A percentile compares a stretch with the other conserved stretches of the same genome.
These are phyloP conservation scores for Larix kaempferi DNA, from an alignment of 75 land plant species.

Conservation along the genomic window DNA sequence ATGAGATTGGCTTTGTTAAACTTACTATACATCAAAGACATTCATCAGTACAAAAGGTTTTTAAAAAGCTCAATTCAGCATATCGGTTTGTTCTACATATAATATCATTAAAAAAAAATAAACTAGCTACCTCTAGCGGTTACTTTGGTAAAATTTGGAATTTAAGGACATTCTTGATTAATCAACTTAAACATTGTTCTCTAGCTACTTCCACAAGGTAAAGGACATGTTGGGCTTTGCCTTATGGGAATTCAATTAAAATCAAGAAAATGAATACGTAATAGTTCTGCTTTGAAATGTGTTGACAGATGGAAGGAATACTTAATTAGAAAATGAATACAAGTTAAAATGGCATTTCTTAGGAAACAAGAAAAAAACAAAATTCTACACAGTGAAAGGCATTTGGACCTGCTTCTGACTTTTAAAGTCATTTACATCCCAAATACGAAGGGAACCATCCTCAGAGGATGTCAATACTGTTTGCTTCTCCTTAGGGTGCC, in stretches of 20 bases:
- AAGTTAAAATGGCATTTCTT: no score
- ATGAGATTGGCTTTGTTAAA: background rate
- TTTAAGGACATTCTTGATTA: background rate
- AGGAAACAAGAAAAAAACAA: background rate
- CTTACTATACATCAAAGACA: background rate
- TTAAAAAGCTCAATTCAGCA: background rate
- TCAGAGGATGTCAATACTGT: slow-evolving; percentile 95
- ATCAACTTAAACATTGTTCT: background rate
- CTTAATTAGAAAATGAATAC: no score
- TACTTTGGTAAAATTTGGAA: background rate
- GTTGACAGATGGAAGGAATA: no score
- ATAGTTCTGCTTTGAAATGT: no score
- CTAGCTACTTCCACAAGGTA: background rate
- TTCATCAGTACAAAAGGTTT: background rate
- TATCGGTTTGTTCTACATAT: background rate
- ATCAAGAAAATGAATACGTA: background rate
- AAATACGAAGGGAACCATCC: slow-evolving; percentile 96
- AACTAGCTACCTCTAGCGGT: background rate
- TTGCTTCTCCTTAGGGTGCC: slow-evolving; percentile 95
- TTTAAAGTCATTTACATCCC: slow-evolving; percentile 95
- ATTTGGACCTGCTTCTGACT: slow-evolving; percentile 87
- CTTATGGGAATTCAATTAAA: background rate
- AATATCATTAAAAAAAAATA: background rate
- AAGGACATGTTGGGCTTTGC: background rate
- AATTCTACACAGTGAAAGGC: slow-evolving; percentile 7